phyloP scores from a whole-genome alignment of 140 eudicot genomes.

The Oenanthe javanica region DNA sequence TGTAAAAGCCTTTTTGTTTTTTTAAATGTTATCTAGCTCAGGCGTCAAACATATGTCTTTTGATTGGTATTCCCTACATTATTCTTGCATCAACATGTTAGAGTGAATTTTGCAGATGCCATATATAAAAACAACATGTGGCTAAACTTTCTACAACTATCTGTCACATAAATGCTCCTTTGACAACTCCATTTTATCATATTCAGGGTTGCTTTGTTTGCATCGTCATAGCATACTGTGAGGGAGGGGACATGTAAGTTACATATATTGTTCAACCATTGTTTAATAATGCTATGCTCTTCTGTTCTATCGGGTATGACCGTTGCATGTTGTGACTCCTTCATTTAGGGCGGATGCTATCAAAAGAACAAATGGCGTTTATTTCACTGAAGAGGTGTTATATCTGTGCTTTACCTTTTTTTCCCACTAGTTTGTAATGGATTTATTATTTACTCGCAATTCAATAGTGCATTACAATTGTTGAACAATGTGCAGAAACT shows the following conservation, averaged over 20 bases:
- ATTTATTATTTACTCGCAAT: slow-evolving; percentile 5
- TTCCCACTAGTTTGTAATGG: background rate
- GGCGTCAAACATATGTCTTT: background rate
- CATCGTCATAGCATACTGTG: slow-evolving; percentile 85
- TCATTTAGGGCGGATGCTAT: slow-evolving; percentile 77
- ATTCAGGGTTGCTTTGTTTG: slow-evolving; percentile 97
- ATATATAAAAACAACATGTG: background rate
- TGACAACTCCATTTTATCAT: slow-evolving; percentile 8
- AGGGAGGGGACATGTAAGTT: slow-evolving; percentile 99
- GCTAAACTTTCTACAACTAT: slow-evolving; percentile 1
- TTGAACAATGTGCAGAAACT: slow-evolving; percentile 51
- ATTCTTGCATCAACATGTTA: background rate
- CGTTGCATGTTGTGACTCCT: slow-evolving; percentile 11
- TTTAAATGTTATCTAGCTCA: background rate
- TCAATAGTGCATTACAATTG: background rate
- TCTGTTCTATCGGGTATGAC: background rate
- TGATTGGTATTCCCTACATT: background rate
- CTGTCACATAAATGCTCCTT: slow-evolving; percentile 1
- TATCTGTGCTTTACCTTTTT: background rate
- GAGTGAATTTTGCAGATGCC: background rate
- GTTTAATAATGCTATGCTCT: slow-evolving; percentile 11
- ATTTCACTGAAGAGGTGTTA: slow-evolving; percentile 81
- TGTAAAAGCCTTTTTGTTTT: background rate
- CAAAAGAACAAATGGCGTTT: slow-evolving; percentile 64
- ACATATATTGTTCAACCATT: background rate